These are phyloP conservation scores for Solanum hybrid DNA, from an alignment of 305 asterid genomes.

Conservation along the genomic window DNA sequence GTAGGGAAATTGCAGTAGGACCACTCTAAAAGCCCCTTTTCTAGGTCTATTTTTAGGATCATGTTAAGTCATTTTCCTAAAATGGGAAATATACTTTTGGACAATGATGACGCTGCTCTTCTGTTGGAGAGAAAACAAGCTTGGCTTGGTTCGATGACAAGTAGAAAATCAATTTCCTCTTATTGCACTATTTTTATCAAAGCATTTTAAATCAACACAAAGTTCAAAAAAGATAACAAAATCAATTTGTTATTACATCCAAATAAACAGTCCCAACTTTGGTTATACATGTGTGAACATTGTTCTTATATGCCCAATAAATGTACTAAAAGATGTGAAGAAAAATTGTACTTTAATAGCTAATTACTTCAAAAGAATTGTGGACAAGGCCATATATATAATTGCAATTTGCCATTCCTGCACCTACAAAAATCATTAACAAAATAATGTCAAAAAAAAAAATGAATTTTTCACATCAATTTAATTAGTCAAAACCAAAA, in stretches of 20 bases:
- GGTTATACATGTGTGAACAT: not conserved
- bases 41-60: too few species aligned
- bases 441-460: not conserved
- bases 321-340: not conserved
- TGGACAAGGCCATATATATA: not conserved
- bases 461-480: not conserved
- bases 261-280: not conserved
- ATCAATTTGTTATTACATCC: not conserved
- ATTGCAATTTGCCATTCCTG: not conserved
- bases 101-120: too few species aligned
- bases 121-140: too few species aligned
- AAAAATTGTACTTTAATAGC: not conserved
- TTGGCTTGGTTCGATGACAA: too few species aligned
- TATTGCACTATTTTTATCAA: not conserved
- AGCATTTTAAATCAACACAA: not conserved
- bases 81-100: too few species aligned
- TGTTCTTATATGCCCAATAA: not conserved
- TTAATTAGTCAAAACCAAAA: not conserved
- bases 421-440: not conserved
- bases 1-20: too few species aligned
- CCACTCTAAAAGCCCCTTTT: too few species aligned
- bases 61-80: too few species aligned
- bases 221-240: not conserved
- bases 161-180: too few species aligned
- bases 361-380: not conserved